Conservation (phyloP, 139 green algal species). For the Asterochloris erici region DNA sequence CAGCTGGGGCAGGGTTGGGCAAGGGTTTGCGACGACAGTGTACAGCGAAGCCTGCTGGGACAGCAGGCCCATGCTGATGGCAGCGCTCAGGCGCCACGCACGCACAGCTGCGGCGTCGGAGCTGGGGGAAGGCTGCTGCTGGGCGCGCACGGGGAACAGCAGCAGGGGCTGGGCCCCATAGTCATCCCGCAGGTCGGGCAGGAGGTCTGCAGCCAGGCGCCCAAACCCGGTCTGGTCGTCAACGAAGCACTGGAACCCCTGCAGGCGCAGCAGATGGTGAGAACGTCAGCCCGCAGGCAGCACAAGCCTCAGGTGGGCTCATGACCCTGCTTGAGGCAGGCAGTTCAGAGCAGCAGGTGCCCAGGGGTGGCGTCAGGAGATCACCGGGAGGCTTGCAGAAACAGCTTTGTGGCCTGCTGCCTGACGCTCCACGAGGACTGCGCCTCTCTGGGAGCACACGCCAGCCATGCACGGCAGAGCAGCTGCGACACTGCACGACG, state of each 20-base stretch:
- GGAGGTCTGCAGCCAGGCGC: constrained; percentile 22
- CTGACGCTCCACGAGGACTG: too few relatives aligned
- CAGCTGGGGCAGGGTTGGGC: neutral
- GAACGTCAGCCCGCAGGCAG: neutral
- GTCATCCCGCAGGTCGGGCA: constrained; percentile 50
- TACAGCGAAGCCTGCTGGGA: constrained; percentile 4
- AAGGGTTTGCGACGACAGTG: neutral
- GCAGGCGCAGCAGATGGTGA: neutral
- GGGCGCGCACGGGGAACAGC: constrained; percentile 40
- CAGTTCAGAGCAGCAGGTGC: too few relatives aligned
- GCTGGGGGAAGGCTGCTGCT: neutral
- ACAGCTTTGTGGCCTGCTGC: too few relatives aligned
- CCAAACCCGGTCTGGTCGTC: constrained; percentile 65
- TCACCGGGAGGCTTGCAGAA: too few relatives aligned
- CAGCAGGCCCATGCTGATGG: constrained; percentile 4
- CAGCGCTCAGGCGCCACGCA: constrained; percentile 9
- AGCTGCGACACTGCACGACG: too few relatives aligned
- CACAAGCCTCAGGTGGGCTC: too few relatives aligned
- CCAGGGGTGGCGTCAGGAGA: too few relatives aligned
- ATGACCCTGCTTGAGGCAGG: too few relatives aligned
- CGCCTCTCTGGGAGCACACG: too few relatives aligned
- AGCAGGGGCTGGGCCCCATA: constrained; percentile 37
- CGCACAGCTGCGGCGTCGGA: neutral
- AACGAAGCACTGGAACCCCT: constrained; percentile 57
- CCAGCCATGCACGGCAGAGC: too few relatives aligned